These are phyloP conservation scores for Grosmannia penicillata DNA, from an alignment of 2,329 filamentous ascomycete species.

Conservation along the genomic window DNA sequence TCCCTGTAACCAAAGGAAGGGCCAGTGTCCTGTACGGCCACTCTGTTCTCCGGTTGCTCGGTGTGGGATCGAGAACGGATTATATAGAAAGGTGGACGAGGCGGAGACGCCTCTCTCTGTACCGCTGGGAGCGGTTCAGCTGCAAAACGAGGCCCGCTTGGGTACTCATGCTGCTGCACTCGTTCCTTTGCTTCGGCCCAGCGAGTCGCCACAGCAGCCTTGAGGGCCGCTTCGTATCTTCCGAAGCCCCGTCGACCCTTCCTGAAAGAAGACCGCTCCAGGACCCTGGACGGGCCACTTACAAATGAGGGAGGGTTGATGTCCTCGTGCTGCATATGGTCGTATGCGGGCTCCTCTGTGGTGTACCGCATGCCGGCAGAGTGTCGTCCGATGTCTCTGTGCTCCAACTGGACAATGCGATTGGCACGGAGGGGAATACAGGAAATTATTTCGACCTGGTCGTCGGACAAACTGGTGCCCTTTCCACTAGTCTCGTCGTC, in stretches of 20 bases:
- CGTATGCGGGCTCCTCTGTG: neutral
- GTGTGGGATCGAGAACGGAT: too few relatives aligned
- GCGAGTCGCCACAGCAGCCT: constrained; percentile 17
- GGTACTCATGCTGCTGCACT: constrained; percentile 7
- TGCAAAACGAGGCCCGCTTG: constrained; percentile 1
- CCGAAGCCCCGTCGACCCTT: constrained; percentile 25
- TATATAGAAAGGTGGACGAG: too few relatives aligned
- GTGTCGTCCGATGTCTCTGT: neutral
- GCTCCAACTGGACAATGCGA: neutral
- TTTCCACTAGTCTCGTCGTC: constrained; percentile 17
- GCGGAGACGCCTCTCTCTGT: too few relatives aligned
- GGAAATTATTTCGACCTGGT: constrained; percentile 3
- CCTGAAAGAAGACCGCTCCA: neutral
- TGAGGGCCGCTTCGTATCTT: too few relatives aligned
- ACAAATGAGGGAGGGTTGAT: neutral
- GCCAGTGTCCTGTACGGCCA: too few relatives aligned
- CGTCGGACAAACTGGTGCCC: constrained; percentile 2
- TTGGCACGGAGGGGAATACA: neutral
- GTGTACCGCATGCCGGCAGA: neutral
- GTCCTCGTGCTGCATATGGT: neutral
- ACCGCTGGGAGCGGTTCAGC: too few relatives aligned
- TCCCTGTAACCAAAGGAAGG: too few relatives aligned
- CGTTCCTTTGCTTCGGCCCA: constrained; percentile 19
- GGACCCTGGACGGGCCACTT: neutral
- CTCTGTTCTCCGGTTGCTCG: too few relatives aligned